phyloP scores from a whole-genome alignment of 306 rosid genomes.

The Vigna trinervia region DNA sequence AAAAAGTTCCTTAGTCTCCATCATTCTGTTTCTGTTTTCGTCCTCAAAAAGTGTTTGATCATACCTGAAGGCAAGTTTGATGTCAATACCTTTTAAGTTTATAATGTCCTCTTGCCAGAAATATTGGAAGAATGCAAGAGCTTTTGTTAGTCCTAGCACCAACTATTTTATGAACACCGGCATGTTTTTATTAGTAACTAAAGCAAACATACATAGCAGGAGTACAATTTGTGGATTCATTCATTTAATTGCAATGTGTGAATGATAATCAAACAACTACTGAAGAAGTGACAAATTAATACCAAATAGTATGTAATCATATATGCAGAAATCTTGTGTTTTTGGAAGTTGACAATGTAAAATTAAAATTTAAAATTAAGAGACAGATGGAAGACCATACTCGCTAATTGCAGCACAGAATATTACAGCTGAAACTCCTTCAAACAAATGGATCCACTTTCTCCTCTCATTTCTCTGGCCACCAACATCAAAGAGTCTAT shows the following conservation, averaged over 20 bases:
- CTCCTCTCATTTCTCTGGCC: conserved; percentile 99
- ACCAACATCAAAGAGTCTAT: conserved; percentile 96
- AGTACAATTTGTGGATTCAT: conserved; percentile 1
- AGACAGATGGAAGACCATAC: conserved; percentile 57
- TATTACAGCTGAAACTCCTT: conserved; percentile 98
- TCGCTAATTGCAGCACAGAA: conserved; percentile 99
- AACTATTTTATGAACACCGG: not conserved
- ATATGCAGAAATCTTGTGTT: not conserved
- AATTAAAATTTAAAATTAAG: not conserved
- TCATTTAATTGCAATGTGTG: not conserved
- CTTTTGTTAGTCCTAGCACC: conserved; percentile 1
- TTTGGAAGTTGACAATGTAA: not conserved
- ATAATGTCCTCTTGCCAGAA: conserved; percentile 12
- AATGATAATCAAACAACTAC: not conserved
- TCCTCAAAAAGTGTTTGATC: conserved; percentile 99
- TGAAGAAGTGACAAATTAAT: not conserved
- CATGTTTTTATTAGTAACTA: conserved; percentile 6
- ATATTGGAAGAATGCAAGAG: conserved; percentile 16
- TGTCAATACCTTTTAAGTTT: conserved; percentile 39
- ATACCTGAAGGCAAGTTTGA: conserved; percentile 65
- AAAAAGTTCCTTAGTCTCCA: conserved; percentile 94
- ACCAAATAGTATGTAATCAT: not conserved
- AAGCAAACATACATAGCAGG: conserved; percentile 1
- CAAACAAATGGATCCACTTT: conserved; percentile 99
- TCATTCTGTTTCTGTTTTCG: conserved; percentile 92